A percentile compares a stretch with the other conserved stretches of the same genome.
Conservation (phyloP, 1,284 basidiomycete genomes). For the Termitomyces sp. region DNA sequence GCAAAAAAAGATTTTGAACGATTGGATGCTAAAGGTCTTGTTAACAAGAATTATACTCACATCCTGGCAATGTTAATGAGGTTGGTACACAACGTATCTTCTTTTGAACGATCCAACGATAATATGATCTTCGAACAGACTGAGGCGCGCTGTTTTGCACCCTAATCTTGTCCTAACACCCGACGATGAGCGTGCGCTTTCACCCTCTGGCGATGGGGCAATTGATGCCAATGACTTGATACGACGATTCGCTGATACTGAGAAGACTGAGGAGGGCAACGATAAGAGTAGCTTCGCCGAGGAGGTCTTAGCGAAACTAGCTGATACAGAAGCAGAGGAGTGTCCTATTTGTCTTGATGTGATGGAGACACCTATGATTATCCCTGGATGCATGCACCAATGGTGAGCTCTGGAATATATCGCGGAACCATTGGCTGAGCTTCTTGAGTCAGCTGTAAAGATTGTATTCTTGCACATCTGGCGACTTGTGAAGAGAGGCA, state of each 20-base stretch:
- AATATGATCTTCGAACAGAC: constrained; percentile 33
- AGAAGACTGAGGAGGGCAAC: constrained; percentile 25
- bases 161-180: constrained; percentile 67
- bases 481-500: constrained; percentile 59
- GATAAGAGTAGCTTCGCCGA: constrained; percentile 53
- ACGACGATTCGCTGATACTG: constrained; percentile 50
- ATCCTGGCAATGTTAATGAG: constrained; percentile 90
- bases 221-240: constrained; percentile 65
- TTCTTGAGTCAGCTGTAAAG: constrained; percentile 60
- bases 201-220: constrained; percentile 37
- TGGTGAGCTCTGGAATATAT: constrained; percentile 42
- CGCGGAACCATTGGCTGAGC: constrained; percentile 2
- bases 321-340: constrained; percentile 48
- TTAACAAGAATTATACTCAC: constrained; percentile 84
- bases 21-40: constrained; percentile 69
- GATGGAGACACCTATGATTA: constrained; percentile 65
- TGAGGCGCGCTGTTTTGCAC: constrained; percentile 85
- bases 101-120: background rate
- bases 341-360: constrained; percentile 82
- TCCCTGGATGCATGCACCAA: constrained; percentile 75
- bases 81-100: constrained; percentile 37
- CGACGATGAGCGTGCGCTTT: constrained; percentile 40
- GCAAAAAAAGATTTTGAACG: constrained; percentile 73
- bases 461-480: constrained; percentile 73
- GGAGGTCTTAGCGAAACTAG: constrained; percentile 61